phyloP scores from a whole-genome alignment of 768 basidiomycete genomes.

The Suillus subluteus region DNA sequence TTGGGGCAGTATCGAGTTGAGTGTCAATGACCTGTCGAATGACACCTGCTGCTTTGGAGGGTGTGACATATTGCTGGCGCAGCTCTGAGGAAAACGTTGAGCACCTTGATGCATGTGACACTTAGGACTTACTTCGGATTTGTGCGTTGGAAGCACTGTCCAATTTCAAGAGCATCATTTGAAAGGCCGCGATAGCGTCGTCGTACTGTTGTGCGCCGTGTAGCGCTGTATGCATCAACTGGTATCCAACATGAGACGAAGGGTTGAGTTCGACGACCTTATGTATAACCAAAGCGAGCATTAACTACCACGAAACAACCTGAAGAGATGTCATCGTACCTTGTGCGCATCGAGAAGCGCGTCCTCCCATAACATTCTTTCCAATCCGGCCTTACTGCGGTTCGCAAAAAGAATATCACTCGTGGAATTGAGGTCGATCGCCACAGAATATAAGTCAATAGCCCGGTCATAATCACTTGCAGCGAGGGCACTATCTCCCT shows the following conservation, averaged over 20 bases:
- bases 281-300: not conserved
- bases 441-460: slow-evolving; percentile 21
- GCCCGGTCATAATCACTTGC: slow-evolving; percentile 16
- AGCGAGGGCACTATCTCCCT: not conserved
- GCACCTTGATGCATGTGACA: not conserved
- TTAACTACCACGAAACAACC: not conserved
- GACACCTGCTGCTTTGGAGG: slow-evolving; percentile 2
- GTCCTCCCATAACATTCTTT: slow-evolving; percentile 13
- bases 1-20: slow-evolving; percentile 13
- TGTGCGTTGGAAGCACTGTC: slow-evolving; percentile 4
- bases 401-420: slow-evolving; percentile 16
- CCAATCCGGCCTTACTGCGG: slow-evolving; percentile 16
- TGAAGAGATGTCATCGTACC: not conserved
- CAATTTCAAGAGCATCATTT: slow-evolving; percentile 13
- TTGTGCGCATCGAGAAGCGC: slow-evolving; percentile 1
- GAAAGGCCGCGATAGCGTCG: slow-evolving; percentile 21
- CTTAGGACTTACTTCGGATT: slow-evolving; percentile 12
- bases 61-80: slow-evolving; percentile 14
- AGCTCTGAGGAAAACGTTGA: slow-evolving; percentile 8
- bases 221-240: slow-evolving; percentile 18
- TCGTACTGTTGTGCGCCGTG: slow-evolving; percentile 1
- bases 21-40: slow-evolving; percentile 10
- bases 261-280: slow-evolving; percentile 21
- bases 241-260: slow-evolving; percentile 22
- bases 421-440: slow-evolving; percentile 14